phyloP scores from a whole-genome alignment of 495 filamentous ascomycete species.

The Penicillium taxi region DNA sequence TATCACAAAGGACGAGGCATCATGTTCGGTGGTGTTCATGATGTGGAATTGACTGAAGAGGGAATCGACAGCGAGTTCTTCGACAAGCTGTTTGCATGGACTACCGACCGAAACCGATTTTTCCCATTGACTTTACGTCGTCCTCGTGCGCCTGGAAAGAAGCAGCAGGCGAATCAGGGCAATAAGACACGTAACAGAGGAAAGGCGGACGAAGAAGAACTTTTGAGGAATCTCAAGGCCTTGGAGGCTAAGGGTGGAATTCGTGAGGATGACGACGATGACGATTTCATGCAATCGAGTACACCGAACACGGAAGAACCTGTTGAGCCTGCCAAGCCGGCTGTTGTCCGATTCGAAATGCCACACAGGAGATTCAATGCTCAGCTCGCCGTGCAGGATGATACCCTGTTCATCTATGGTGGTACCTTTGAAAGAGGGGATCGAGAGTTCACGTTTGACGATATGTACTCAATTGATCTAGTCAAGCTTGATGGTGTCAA shows the following conservation, averaged over 20 bases:
- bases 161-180: constrained; percentile 46
- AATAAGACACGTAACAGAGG: constrained; percentile 58
- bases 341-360: constrained; percentile 57
- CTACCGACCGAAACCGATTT: constrained; percentile 87
- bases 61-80: constrained; percentile 96
- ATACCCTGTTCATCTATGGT: constrained; percentile 85
- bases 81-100: constrained; percentile 81
- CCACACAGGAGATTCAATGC: constrained; percentile 86
- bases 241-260: constrained; percentile 61
- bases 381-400: constrained; percentile 81
- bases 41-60: constrained; percentile 89
- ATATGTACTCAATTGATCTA: constrained; percentile 84
- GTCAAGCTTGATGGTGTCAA: constrained; percentile 87
- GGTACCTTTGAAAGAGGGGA: constrained; percentile 94
- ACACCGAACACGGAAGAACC: constrained; percentile 41
- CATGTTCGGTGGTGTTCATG: constrained; percentile 88
- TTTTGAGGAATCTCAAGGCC: constrained; percentile 74
- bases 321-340: constrained; percentile 41
- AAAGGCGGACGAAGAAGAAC: constrained; percentile 81
- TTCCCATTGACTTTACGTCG: constrained; percentile 74
- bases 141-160: constrained; percentile 52
- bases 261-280: constrained; percentile 44
- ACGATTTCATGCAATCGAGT: constrained; percentile 42
- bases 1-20: constrained; percentile 90
- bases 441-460: constrained; percentile 88